These are phyloP conservation scores for Dendrostoma leiphaemia DNA, from an alignment of 2,329 filamentous ascomycete genomes.

Conservation along the genomic window DNA sequence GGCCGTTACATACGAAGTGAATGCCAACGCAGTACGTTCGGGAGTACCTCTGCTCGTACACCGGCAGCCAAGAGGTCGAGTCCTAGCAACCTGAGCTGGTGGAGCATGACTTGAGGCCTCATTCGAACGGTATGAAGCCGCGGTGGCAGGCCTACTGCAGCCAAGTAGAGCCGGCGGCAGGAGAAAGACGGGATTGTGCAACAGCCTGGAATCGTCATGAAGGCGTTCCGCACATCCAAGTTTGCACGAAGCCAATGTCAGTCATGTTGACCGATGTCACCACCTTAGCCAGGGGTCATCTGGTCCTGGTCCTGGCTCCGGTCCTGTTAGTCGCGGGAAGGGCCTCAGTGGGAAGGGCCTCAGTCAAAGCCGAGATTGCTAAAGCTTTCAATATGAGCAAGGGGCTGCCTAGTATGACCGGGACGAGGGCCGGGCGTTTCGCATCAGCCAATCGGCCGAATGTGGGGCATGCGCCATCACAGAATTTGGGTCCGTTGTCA, in stretches of 20 bases:
- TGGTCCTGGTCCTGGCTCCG: no score
- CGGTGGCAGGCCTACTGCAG: background rate
- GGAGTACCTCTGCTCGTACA: no score
- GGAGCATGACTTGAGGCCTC: background rate
- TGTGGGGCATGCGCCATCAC: conserved; percentile 12
- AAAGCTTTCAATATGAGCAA: background rate
- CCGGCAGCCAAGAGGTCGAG: background rate
- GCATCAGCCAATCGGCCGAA: background rate
- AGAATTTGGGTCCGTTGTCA: background rate
- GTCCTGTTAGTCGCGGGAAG: background rate
- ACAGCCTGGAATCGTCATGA: background rate
- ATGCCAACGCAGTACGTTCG: no score
- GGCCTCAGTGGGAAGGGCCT: no score
- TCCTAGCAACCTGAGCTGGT: background rate
- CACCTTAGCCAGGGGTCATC: conserved; percentile 5
- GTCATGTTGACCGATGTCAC: background rate
- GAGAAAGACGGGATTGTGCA: background rate
- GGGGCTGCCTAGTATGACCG: background rate
- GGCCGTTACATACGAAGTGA: background rate
- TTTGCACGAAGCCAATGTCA: background rate
- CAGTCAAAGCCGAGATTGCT: background rate
- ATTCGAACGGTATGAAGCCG: background rate
- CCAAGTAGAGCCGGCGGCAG: background rate
- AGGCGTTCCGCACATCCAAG: background rate
- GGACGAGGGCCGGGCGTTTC: background rate